Base-by-base conservation (phyloP, 2,329 filamentous ascomycete genomes). In the Byssochlamys sp. region DNA sequence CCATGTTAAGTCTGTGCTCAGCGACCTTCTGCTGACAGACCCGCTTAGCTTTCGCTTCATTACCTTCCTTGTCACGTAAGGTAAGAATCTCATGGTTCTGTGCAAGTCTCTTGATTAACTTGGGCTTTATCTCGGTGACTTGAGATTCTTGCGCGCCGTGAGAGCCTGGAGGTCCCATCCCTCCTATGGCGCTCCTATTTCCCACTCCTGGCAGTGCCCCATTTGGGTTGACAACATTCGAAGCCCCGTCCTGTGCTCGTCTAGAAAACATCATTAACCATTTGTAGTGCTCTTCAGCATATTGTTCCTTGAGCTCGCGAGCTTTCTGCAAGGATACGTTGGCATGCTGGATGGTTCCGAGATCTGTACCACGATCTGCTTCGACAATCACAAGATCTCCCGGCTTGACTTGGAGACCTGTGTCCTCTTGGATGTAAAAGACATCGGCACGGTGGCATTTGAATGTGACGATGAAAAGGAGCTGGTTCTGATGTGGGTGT, bases 231-330 rank as follows among this genome's bases (percentile, higher is more conserved):
- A 73, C 69, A 4, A 72, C 70, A 55, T 71, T 73, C 11, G 74
- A 69, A 3, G 72, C 71, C 26, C 76, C 77, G 56, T 71, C 71
- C 62, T 71, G 79, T 63, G 76, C 89, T 69, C 85, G 89, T 71
- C 91, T 87, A 1, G 91, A 96, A 73, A 96, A 99, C 89, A 97
- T 94, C 88, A 97, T 96, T 55, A 99, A 81, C 90, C 92, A 97
- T 68, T 91, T 91, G 76, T 96, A 96, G 71, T 99, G 94, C 70
- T 97, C 91, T 70, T 96, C 90, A 1, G 89, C 89, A 63, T 92
- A 95, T 65, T 94, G 87, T 65, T 95, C 90, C 72, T 96, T 96
- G 63, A 91, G 77, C 53, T 94, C 88, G 67, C 94, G 91, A 7
- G 94, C 94, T 55, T 87, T 84, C 63, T 91, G 87, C 81, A 91